Percentiles rank a stretch among this genome's conserved stretches.
phyloP scores from a whole-genome alignment of 495 filamentous ascomycete species.

The Cudoniella acicularis region DNA sequence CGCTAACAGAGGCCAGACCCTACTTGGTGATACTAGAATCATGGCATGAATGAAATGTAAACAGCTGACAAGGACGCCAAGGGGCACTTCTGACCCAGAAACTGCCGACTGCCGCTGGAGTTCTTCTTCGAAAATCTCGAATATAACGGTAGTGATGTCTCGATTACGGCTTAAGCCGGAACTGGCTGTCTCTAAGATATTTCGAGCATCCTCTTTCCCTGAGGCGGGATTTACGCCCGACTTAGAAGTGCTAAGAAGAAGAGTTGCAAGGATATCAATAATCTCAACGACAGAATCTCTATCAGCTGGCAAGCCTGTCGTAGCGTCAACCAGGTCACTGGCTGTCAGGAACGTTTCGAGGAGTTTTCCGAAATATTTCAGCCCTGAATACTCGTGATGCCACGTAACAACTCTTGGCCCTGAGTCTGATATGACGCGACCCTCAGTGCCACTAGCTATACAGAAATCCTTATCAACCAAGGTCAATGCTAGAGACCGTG shows the following conservation, averaged over 20 bases:
- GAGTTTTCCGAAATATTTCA: slow-evolving; percentile 65
- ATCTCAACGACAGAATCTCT: slow-evolving; percentile 58
- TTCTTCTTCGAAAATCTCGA: slow-evolving; percentile 77
- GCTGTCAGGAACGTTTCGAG: slow-evolving; percentile 48
- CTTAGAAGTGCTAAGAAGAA: slow-evolving; percentile 28
- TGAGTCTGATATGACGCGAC: slow-evolving; percentile 66
- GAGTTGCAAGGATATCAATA: slow-evolving; percentile 56
- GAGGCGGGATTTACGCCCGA: not conserved
- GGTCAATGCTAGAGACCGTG: slow-evolving; percentile 8
- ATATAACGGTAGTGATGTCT: slow-evolving; percentile 77
- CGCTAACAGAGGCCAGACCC: slow-evolving; percentile 86
- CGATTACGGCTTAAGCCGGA: slow-evolving; percentile 66
- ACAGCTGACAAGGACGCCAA: slow-evolving; percentile 67
- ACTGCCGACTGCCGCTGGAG: slow-evolving; percentile 39
- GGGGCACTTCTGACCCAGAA: slow-evolving; percentile 44
- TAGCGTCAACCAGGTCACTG: slow-evolving; percentile 34
- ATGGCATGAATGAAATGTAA: slow-evolving; percentile 73
- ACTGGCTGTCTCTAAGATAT: slow-evolving; percentile 66
- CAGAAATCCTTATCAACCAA: slow-evolving; percentile 40
- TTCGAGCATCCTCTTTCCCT: slow-evolving; percentile 31
- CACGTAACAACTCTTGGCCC: slow-evolving; percentile 57
- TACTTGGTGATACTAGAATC: slow-evolving; percentile 64
- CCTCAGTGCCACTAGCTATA: slow-evolving; percentile 61
- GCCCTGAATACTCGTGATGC: slow-evolving; percentile 59
- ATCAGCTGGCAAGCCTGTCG: slow-evolving; percentile 33